Conservation (phyloP, 805 yeast genomes). For the Ogataea haglerorum region DNA sequence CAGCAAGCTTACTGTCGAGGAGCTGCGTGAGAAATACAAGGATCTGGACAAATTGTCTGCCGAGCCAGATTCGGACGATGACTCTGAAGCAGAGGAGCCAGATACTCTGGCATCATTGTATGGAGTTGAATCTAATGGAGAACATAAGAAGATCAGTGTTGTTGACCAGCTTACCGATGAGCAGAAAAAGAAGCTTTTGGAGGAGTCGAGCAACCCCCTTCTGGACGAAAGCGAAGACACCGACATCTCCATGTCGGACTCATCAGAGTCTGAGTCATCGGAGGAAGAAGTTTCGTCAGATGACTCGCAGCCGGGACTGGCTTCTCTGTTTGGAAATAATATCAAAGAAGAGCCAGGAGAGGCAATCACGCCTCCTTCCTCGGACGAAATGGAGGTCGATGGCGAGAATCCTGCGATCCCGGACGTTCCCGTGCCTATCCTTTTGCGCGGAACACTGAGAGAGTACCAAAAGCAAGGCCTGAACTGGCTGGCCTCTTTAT, state of each 20-base stretch:
- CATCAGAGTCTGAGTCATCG: constrained; percentile 17
- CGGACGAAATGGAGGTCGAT: constrained; percentile 31
- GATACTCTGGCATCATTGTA: constrained; percentile 34
- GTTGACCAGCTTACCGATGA: constrained; percentile 30
- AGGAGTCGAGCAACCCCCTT: constrained; percentile 20
- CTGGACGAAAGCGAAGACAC: constrained; percentile 21
- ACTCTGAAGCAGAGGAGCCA: constrained; percentile 18
- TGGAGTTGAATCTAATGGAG: constrained; percentile 19
- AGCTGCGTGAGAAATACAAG: constrained; percentile 55
- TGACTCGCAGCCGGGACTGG: constrained; percentile 28
- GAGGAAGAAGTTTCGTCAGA: constrained; percentile 17
- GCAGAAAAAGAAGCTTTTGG: constrained; percentile 19
- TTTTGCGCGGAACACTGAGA: constrained; percentile 78
- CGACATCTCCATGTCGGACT: constrained; percentile 19
- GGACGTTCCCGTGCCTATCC: constrained; percentile 75
- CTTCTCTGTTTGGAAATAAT: constrained; percentile 36
- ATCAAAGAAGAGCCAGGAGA: constrained; percentile 35
- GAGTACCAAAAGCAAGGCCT: constrained; percentile 94
- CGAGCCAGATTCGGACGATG: constrained; percentile 18
- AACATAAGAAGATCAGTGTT: constrained; percentile 11
- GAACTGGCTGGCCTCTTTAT: constrained; percentile 94
- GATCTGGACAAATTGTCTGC: constrained; percentile 30
- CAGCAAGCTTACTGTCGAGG: constrained; percentile 50
- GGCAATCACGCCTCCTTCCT: constrained; percentile 33
- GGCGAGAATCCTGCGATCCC: constrained; percentile 38